Percentiles rank a stretch among this genome's conserved stretches.
Conservation (phyloP, 331 rosid genomes). For the Rhamnella rubrinervis region DNA sequence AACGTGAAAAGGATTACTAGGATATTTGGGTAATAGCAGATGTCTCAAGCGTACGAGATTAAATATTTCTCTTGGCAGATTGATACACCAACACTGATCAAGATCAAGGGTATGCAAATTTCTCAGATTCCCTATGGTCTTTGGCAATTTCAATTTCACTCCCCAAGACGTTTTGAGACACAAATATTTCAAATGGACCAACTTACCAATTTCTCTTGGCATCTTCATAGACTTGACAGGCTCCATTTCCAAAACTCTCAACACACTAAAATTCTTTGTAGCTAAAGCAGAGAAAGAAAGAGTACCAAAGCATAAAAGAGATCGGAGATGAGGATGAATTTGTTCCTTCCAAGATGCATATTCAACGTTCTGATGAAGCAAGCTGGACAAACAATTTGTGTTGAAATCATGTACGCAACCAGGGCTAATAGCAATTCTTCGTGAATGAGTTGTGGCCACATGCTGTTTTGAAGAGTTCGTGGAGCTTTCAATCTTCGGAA, state of each 20-base stretch:
- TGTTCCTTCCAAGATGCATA: neutral
- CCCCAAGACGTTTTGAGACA: neutral
- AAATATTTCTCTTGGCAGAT: neutral
- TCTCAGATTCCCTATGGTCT: conserved; percentile 9
- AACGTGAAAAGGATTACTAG: too few relatives aligned
- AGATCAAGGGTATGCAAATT: conserved; percentile 14
- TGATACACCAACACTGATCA: neutral
- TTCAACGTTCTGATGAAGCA: neutral
- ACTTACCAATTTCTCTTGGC: conserved; percentile 8
- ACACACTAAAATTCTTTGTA: neutral
- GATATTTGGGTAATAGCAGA: neutral
- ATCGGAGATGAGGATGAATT: neutral
- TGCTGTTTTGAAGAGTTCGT: neutral
- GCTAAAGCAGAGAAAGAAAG: neutral
- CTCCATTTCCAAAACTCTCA: conserved; percentile 9
- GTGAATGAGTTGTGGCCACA: neutral
- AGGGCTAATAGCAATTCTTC: neutral
- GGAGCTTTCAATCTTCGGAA: neutral
- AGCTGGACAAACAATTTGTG: too few relatives aligned
- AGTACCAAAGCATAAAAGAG: neutral
- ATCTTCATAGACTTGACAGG: neutral
- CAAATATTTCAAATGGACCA: conserved; percentile 17
- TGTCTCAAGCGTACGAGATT: conserved; percentile 8
- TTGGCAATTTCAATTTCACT: conserved; percentile 5
- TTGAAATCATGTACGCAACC: too few relatives aligned